A percentile compares a stretch with the other conserved stretches of the same genome.
phyloP scores from a whole-genome alignment of 1,284 basidiomycete genomes.

The Ganoderma meredithae region DNA sequence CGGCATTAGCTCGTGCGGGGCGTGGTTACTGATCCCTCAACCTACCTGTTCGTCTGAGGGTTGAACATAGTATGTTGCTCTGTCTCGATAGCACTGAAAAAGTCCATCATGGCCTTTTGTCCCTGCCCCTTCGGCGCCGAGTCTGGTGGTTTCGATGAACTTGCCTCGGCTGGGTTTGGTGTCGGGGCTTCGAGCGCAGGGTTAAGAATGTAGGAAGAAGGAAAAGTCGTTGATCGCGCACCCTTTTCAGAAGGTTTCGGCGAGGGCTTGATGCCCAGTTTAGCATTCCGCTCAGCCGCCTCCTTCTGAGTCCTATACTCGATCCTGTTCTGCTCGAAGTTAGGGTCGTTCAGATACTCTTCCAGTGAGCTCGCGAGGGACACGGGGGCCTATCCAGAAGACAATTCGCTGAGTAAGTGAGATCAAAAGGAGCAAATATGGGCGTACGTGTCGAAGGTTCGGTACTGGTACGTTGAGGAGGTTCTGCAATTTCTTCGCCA shows the following conservation, averaged over 20 bases:
- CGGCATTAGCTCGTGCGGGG: slow-evolving; percentile 18
- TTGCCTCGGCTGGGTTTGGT: slow-evolving; percentile 32
- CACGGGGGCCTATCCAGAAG: slow-evolving; percentile 78
- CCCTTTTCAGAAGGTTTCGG: slow-evolving; percentile 41
- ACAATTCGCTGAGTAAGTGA: neutral
- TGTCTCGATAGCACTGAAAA: slow-evolving; percentile 92
- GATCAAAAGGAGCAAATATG: neutral
- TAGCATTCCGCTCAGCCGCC: slow-evolving; percentile 66
- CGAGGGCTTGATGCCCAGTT: slow-evolving; percentile 40
- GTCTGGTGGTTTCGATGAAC: slow-evolving; percentile 36
- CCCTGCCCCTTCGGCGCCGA: slow-evolving; percentile 33
- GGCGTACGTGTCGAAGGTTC: slow-evolving; percentile 85
- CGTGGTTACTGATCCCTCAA: neutral
- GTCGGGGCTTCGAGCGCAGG: slow-evolving; percentile 30
- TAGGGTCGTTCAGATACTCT: slow-evolving; percentile 95
- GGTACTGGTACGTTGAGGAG: slow-evolving; percentile 94
- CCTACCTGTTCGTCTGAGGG: slow-evolving; percentile 62
- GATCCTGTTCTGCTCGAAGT: slow-evolving; percentile 93
- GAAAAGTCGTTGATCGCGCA: slow-evolving; percentile 17
- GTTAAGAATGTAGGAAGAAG: neutral
- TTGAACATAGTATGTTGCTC: slow-evolving; percentile 82
- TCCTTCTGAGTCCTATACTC: slow-evolving; percentile 92
- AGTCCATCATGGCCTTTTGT: slow-evolving; percentile 72
- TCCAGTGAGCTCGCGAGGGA: slow-evolving; percentile 92
- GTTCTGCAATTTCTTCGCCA: slow-evolving; percentile 92